Base-by-base conservation (phyloP, 1,284 basidiomycete genomes). In the Melanopsichium pennsylvanicum region DNA sequence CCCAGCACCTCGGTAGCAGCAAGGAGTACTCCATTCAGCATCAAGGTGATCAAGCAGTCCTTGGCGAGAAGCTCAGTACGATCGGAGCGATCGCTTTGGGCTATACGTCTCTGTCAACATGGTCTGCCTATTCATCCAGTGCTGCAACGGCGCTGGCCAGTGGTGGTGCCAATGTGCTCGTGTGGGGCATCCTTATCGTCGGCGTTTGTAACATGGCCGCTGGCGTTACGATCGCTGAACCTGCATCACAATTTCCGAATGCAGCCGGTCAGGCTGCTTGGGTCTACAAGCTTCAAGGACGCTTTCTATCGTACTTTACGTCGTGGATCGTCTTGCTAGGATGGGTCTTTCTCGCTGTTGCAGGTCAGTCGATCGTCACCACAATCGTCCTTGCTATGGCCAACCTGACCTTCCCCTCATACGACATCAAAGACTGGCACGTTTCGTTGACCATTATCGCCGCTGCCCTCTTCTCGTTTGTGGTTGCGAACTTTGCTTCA, bases 81-180 rank as follows among this genome's bases (percentile, higher is more conserved):
- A 34, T 54, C 7, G 62, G 47, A 0, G 62, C 59, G 9, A 38
- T 56, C 11, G 58, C 51, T 22, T 22, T 67, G 12, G 58, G 48
- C 3, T 67, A 62, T 26, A 42, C 44, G 4, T 37, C 42, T 2
- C 42, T 67, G 6, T 46, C 63, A 2, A 50, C 63, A 10, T 67
- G 63, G 63, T 49, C 50, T 15, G 63, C 63, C 29, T 67, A 56
- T 34, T 55, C 49, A 4, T 40, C 45, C 5, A 39, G 27, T 22
- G 37, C 37, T 7, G 63, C 63, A 4, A 43, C 43, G 1, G 57
- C 63, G 10, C 32, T 67, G 12, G 41, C 56, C 4, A 45, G 40
- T 26, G 63, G 58, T 19, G 63, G 63, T n/a, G 47, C 58, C 34
- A 67, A 67, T n/a, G 50, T 55, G 15, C 47, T 62, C 22, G 45